Conservation (phyloP, 768 basidiomycete genomes). For the Strobilomyces confusus region DNA sequence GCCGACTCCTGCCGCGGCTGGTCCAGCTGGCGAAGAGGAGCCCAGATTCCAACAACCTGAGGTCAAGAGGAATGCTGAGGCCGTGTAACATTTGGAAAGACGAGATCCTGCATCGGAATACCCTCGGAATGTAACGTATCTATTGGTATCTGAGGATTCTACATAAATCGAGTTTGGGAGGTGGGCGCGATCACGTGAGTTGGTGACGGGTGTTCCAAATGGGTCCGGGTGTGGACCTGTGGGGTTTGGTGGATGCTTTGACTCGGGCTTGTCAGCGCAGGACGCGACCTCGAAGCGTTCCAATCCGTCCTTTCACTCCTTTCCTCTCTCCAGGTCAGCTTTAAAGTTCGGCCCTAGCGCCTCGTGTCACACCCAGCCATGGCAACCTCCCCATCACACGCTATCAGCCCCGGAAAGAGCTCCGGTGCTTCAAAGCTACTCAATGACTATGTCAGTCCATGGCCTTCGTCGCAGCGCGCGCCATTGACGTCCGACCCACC, state of each 20-base stretch:
- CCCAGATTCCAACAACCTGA: no score
- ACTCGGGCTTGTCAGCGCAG: conserved; percentile 31
- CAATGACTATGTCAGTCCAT: conserved; percentile 56
- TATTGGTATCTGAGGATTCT: no score
- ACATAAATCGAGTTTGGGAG: neutral
- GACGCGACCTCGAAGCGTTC: conserved; percentile 30
- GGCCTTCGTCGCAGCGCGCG: neutral
- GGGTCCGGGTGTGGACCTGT: conserved; percentile 18
- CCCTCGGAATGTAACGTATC: no score
- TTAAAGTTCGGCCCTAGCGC: conserved; percentile 3
- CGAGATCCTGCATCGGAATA: no score
- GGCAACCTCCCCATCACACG: conserved; percentile 19
- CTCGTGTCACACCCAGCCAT: conserved; percentile 12
- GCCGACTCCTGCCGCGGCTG: no score
- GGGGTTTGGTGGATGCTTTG: conserved; percentile 17
- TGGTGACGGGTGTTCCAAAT: conserved; percentile 2
- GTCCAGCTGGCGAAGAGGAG: no score
- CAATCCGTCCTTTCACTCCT: conserved; percentile 10
- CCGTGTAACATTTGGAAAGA: no score
- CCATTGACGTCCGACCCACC: conserved; percentile 9
- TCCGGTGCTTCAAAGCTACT: conserved; percentile 48
- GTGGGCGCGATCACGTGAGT: conserved; percentile 16
- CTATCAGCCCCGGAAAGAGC: conserved; percentile 21
- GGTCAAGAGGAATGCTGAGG: no score
- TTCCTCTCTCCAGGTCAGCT: conserved; percentile 8